A percentile compares a stretch with the other conserved stretches of the same genome.
Conservation (phyloP, 768 basidiomycete species). For the Pisolithus orientalis region DNA sequence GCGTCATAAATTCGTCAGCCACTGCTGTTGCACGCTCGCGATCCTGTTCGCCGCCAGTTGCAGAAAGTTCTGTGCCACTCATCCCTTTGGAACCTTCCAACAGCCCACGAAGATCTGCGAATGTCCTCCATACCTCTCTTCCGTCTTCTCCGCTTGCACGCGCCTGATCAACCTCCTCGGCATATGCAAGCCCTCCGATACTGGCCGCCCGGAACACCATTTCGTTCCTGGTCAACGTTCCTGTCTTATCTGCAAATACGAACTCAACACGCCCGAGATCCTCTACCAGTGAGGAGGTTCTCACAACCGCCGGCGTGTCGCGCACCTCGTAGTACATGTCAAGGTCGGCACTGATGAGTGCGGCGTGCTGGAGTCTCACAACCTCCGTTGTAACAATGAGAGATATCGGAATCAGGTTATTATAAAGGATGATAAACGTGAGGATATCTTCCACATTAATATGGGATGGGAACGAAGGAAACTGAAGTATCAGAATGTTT, state of each 20-base stretch:
- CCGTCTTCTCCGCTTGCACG: constrained; percentile 57
- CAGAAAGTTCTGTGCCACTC: constrained; percentile 49
- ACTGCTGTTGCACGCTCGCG: constrained; percentile 40
- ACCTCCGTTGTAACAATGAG: constrained; percentile 99
- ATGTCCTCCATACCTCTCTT: constrained; percentile 67
- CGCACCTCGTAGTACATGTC: constrained; percentile 98
- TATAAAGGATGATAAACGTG: constrained; percentile 98
- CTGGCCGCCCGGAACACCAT: constrained; percentile 95
- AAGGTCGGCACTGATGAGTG: constrained; percentile 93
- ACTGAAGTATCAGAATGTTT: neutral
- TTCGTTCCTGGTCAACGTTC: constrained; percentile 93
- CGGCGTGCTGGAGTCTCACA: constrained; percentile 97
- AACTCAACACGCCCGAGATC: constrained; percentile 98
- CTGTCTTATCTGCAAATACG: constrained; percentile 92
- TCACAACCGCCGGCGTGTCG: constrained; percentile 93
- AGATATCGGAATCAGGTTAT: constrained; percentile 98
- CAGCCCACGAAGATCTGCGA: constrained; percentile 60
- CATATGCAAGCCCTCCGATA: constrained; percentile 84
- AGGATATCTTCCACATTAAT: constrained; percentile 63
- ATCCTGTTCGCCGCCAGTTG: constrained; percentile 22
- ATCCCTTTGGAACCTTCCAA: constrained; percentile 35
- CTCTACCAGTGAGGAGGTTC: constrained; percentile 97
- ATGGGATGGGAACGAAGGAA: neutral
- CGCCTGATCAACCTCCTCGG: constrained; percentile 85
- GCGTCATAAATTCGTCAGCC: constrained; percentile 65